A percentile compares a stretch with the other conserved stretches of the same genome.
Evolutionary conservation across 176 grass and related monocot species (phyloP).

Genomic region (Areca catechu): DNA sequence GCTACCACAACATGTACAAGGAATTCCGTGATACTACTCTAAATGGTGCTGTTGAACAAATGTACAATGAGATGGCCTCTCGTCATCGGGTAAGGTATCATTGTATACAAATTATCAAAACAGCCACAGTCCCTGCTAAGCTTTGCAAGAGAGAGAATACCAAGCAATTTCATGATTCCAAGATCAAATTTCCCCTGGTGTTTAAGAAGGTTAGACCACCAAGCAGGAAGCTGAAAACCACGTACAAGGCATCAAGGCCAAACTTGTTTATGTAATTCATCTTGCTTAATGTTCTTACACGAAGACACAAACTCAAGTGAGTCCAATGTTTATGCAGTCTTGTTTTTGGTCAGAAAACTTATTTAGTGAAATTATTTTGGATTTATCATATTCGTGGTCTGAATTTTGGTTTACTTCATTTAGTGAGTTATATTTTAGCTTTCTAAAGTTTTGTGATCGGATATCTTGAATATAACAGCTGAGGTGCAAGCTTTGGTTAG

Average conservation of each 20-base stretch:
- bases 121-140: constrained; percentile 41
- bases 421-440: too few species aligned
- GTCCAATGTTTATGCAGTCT: too few species aligned
- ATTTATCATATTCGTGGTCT: too few species aligned
- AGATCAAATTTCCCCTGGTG: constrained; percentile 82
- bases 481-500: too few species aligned
- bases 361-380: too few species aligned
- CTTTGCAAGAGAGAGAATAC: constrained; percentile 76
- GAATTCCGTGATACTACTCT: constrained; percentile 69
- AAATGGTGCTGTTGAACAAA: constrained; percentile 76
- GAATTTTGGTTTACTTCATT: too few species aligned
- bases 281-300: too few species aligned
- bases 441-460: too few species aligned
- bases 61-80: constrained; percentile 86
- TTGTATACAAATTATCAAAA: constrained; percentile 84
- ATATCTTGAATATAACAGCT: too few species aligned
- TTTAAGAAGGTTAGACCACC: constrained; percentile 64
- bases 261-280: constrained; percentile 59
- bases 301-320: too few species aligned
- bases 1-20: constrained; percentile 95
- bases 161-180: constrained; percentile 72
- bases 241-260: constrained; percentile 58
- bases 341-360: too few species aligned
- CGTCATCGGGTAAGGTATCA: constrained; percentile 64
- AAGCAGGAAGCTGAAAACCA: constrained; percentile 74